phyloP scores from a whole-genome alignment of 2,329 filamentous ascomycete species.

The Scorias spongiosa region DNA sequence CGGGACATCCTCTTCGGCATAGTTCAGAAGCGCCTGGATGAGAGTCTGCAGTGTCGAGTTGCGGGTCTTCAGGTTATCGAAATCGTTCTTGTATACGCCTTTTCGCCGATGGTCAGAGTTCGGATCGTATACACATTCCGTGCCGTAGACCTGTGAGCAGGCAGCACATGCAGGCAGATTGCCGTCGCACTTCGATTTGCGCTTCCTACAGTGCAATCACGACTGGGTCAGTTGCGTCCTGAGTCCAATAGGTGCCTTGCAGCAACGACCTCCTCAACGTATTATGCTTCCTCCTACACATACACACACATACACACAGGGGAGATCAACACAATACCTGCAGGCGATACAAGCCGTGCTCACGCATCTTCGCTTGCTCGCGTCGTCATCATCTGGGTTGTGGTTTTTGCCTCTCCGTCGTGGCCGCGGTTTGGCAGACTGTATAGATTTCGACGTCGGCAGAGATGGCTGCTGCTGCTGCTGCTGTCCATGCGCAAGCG shows the following conservation, averaged over 20 bases:
- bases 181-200: conserved; percentile 56
- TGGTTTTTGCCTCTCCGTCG: conserved; percentile 11
- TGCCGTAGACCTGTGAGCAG: conserved; percentile 87
- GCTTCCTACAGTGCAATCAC: conserved; percentile 11
- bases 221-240: too few species aligned
- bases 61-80: conserved; percentile 72
- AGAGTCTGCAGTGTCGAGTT: conserved; percentile 84
- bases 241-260: neutral
- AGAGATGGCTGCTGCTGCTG: neutral
- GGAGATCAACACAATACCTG: conserved; percentile 6
- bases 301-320: neutral
- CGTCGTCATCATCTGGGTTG: conserved; percentile 21
- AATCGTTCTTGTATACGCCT: conserved; percentile 90
- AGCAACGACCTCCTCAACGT: neutral
- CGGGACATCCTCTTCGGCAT: conserved; percentile 70
- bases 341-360: conserved; percentile 21
- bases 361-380: conserved; percentile 27
- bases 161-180: conserved; percentile 83
- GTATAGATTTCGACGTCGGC: neutral
- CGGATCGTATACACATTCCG: conserved; percentile 85
- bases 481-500: neutral
- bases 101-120: conserved; percentile 93
- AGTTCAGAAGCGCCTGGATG: conserved; percentile 83
- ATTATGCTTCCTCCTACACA: neutral
- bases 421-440: conserved; percentile 8